Base-by-base conservation (phyloP, 2,329 filamentous ascomycete genomes). In the Sordariomycetes sp. region DNA sequence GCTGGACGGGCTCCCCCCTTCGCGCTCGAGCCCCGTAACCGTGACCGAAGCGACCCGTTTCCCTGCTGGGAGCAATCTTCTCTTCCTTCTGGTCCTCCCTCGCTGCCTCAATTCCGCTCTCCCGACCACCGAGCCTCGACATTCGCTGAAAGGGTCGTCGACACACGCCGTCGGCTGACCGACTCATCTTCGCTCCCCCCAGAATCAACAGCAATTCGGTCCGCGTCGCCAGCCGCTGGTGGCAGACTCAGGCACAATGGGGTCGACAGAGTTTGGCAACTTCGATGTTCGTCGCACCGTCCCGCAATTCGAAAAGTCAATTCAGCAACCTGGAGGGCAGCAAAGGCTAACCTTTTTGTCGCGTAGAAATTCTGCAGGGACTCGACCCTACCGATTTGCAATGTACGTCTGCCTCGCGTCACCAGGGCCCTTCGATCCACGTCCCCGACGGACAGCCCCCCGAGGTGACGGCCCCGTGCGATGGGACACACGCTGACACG, bases 371-470 rank as follows among this genome's bases (percentile, higher is more conserved):
- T 92, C 57, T 92, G 85, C 70, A 80, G 75, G 55, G 83, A 88
- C 63, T 84, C 84, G 48, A 88, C 83, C 38, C 68, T 90, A 49
- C 84, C 85, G 35, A 68, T 90, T 49, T 92, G 84, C 69, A 90
- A 90, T 71, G 83, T 88, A 72, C 50, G 81, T 73, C 35, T 12
- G 31, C 15, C 20, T n/a, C n/a, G n/a, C n/a, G n/a, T n/a, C n/a
- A n/a, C n/a, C n/a, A n/a, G n/a, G n/a, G n/a, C n/a, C n/a, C n/a
- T n/a, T n/a, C n/a, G n/a, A n/a, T n/a, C n/a, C n/a, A n/a, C n/a
- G n/a, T n/a, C n/a, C n/a, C n/a, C n/a, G n/a, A n/a, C n/a, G n/a
- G n/a, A n/a, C n/a, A n/a, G n/a, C n/a, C n/a, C n/a, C n/a, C n/a
- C n/a, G n/a, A n/a, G n/a, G n/a, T n/a, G n/a, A n/a, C n/a, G n/a